A percentile compares a stretch with the other conserved stretches of the same genome.
These are phyloP conservation scores for Litsea cubeba DNA, from an alignment of 164 flowering plant species.

Conservation along the genomic window DNA sequence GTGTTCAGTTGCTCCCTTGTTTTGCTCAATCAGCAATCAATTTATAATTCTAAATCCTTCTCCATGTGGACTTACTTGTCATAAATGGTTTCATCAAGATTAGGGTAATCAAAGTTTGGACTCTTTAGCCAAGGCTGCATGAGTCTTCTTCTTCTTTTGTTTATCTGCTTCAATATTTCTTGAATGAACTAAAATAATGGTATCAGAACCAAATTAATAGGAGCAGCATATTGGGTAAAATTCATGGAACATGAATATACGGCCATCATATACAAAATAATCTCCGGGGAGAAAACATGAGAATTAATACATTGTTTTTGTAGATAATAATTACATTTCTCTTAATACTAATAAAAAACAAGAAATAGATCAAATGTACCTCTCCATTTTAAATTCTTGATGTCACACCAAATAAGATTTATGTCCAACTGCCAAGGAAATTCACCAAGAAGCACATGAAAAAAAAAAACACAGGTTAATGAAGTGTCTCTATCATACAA, in stretches of 20 bases:
- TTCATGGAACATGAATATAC: background rate
- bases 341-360: background rate
- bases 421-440: constrained; percentile 61
- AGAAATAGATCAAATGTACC: constrained; percentile 31
- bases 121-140: background rate
- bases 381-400: constrained; percentile 56
- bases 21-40: too few relatives aligned
- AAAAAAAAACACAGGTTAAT: constrained; percentile 14
- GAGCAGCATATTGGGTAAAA: background rate
- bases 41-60: too few relatives aligned
- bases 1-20: too few relatives aligned
- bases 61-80: background rate
- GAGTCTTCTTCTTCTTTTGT: too few relatives aligned
- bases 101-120: background rate
- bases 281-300: too few relatives aligned
- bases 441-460: background rate
- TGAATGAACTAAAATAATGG: background rate
- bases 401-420: constrained; percentile 64
- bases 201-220: background rate
- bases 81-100: background rate
- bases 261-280: background rate
- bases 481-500: background rate
- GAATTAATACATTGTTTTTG: too few relatives aligned
- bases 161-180: background rate
- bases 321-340: too few relatives aligned